Percentiles rank a stretch among this genome's conserved stretches.
phyloP scores from a whole-genome alignment of 2,329 filamentous ascomycete genomes.

The Colletotrichum cuscutae region DNA sequence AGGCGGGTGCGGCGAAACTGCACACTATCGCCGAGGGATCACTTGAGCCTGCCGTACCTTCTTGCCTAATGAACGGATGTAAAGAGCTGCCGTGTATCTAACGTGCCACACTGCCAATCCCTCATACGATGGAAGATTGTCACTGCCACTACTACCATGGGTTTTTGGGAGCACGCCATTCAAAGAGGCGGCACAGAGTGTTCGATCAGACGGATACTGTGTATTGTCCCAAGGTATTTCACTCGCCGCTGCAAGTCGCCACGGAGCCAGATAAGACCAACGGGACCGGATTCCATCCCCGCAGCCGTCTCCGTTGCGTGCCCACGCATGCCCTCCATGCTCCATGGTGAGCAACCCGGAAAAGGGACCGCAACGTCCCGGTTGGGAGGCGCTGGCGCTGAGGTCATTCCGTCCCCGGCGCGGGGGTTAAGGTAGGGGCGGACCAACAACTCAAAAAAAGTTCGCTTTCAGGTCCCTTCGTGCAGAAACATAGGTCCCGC shows the following conservation, averaged over 20 bases:
- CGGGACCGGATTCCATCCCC: not conserved
- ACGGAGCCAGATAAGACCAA: not conserved
- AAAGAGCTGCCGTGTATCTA: not conserved
- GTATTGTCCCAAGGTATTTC: not conserved
- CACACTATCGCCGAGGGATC: not conserved
- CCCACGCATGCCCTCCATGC: no score
- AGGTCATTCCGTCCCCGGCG: not conserved
- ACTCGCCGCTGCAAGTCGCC: not conserved
- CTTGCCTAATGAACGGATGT: not conserved
- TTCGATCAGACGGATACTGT: not conserved
- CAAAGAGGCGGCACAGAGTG: not conserved
- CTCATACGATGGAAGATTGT: not conserved
- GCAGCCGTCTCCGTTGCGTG: not conserved
- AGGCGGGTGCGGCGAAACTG: not conserved
- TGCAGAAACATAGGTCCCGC: not conserved
- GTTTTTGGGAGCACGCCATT: not conserved
- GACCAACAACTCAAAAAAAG: not conserved
- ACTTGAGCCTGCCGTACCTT: not conserved
- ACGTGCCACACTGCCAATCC: no score
- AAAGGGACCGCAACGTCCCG: not conserved
- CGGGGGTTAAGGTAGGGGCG: not conserved
- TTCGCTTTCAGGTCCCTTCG: conserved; percentile 18
- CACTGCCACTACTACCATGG: not conserved
- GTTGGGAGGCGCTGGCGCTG: not conserved
- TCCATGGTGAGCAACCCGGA: not conserved